A percentile compares a stretch with the other conserved stretches of the same genome.
Conservation (phyloP, 2,329 filamentous ascomycete genomes). For the Bipolaris gigantea region DNA sequence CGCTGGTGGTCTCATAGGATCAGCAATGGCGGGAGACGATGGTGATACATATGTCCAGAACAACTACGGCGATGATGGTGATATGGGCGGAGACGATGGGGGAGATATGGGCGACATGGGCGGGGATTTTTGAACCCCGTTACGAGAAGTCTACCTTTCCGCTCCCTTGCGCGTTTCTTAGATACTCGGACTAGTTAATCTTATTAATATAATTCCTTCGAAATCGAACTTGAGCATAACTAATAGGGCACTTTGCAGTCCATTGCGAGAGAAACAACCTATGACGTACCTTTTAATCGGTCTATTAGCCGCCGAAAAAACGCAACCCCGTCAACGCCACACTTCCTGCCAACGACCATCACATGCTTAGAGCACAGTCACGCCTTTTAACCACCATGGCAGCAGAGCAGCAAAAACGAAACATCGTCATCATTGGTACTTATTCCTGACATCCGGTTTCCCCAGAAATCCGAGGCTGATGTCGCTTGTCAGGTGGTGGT, state of each 20-base stretch:
- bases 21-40: constrained; percentile 58
- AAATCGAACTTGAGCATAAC: not conserved
- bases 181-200: not conserved
- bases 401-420: constrained; percentile 28
- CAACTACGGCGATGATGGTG: constrained; percentile 18
- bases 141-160: not conserved
- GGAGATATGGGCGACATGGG: constrained; percentile 32
- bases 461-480: constrained; percentile 3
- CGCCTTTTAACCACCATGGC: constrained; percentile 29
- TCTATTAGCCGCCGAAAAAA: constrained; percentile 18
- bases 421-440: constrained; percentile 44
- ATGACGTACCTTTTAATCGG: constrained; percentile 20
- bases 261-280: not conserved
- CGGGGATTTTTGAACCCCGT: constrained; percentile 9
- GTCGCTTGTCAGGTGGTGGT: constrained; percentile 68
- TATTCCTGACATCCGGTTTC: not conserved
- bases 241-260: not conserved
- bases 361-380: constrained; percentile 27
- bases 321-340: constrained; percentile 18
- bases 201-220: not conserved
- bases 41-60: constrained; percentile 26
- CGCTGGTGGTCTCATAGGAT: constrained; percentile 72
- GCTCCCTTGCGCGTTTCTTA: not conserved
- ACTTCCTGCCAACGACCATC: constrained; percentile 7
- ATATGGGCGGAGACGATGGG: constrained; percentile 29